Conservation (phyloP, 768 basidiomycete species). For the button mushroom (Agaricus bisporus) region DNA sequence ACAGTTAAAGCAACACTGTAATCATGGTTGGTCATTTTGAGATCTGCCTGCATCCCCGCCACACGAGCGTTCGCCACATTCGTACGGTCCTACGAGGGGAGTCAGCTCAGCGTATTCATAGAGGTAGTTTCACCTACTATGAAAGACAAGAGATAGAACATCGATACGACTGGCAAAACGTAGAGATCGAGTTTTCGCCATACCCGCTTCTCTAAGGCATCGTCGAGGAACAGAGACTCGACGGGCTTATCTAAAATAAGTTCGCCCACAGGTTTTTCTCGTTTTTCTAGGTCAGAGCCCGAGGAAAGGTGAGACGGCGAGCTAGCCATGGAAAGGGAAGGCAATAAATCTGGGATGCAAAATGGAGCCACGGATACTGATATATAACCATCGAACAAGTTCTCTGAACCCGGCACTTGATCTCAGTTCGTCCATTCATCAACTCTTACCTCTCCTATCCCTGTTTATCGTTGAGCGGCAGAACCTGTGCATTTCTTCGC, state of each 20-base stretch:
- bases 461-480: no score
- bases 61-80: constrained; percentile 58
- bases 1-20: constrained; percentile 47
- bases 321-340: constrained; percentile 18
- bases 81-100: constrained; percentile 35
- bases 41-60: constrained; percentile 50
- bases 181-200: constrained; percentile 46
- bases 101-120: neutral
- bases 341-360: neutral
- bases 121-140: constrained; percentile 28
- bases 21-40: constrained; percentile 41
- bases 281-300: constrained; percentile 24
- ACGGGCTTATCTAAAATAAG: constrained; percentile 14
- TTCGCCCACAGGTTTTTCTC: constrained; percentile 15
- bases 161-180: constrained; percentile 41
- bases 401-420: no score
- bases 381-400: no score
- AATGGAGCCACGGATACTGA: neutral
- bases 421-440: no score
- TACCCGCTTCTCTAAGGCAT: constrained; percentile 31
- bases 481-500: no score
- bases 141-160: constrained; percentile 49
- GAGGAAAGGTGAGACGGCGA: constrained; percentile 15
- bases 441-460: no score
- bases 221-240: constrained; percentile 15